Conservation (phyloP, 2,329 filamentous ascomycete species). For the Tolypocladium ophioglossoides region DNA sequence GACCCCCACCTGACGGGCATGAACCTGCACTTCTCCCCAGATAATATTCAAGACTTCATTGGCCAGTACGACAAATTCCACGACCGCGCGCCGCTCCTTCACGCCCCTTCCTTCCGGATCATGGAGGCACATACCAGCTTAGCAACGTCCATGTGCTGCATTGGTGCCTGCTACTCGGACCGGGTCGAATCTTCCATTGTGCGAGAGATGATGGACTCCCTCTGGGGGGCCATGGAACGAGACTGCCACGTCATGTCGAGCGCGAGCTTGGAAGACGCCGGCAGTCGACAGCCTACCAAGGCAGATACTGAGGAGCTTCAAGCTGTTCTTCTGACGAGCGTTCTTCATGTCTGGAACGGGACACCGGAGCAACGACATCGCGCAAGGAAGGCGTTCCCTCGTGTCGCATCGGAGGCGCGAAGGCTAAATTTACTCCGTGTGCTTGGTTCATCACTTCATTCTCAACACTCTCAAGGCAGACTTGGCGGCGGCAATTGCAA, state of each 20-base stretch:
- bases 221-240: conserved; percentile 47
- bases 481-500: conserved; percentile 22
- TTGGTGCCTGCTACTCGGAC: conserved; percentile 66
- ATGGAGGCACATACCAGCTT: conserved; percentile 56
- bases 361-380: conserved; percentile 53
- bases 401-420: conserved; percentile 46
- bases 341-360: conserved; percentile 60
- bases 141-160: conserved; percentile 58
- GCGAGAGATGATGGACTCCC: conserved; percentile 56
- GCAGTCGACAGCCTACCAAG: conserved; percentile 16
- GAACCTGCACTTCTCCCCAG: conserved; percentile 52
- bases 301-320: conserved; percentile 56
- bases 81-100: conserved; percentile 62
- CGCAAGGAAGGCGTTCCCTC: conserved; percentile 47
- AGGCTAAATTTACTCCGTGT: conserved; percentile 45
- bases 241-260: conserved; percentile 37
- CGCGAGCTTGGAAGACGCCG: conserved; percentile 9
- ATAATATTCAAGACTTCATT: conserved; percentile 62
- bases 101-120: conserved; percentile 61
- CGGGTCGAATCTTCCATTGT: conserved; percentile 48
- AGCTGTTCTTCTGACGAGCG: conserved; percentile 50
- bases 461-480: background rate
- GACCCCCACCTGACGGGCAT: conserved; percentile 46
- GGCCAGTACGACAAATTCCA: conserved; percentile 63
- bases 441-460: conserved; percentile 12